phyloP scores from a whole-genome alignment of 2,329 filamentous ascomycete species.

The Rosellinia necatrix region DNA sequence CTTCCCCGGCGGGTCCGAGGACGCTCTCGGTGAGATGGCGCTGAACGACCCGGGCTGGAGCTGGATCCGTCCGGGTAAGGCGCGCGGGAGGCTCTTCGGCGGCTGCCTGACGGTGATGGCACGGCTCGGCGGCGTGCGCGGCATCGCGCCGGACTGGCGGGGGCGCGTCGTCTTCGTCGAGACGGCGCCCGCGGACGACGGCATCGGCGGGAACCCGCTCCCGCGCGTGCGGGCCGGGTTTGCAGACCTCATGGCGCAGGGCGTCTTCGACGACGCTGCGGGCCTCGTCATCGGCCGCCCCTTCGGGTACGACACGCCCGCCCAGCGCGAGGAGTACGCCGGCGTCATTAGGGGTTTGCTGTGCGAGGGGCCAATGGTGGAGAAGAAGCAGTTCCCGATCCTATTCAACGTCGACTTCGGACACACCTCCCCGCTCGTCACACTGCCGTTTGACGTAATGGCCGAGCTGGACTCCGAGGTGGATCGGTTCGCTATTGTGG shows the following conservation, averaged over 20 bases:
- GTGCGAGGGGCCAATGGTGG: conserved; percentile 42
- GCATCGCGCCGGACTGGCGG: conserved; percentile 45
- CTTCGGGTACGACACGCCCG: conserved; percentile 46
- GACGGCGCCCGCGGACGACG: conserved; percentile 44
- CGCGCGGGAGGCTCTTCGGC: conserved; percentile 50
- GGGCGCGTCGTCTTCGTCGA: conserved; percentile 49
- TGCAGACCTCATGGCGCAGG: conserved; percentile 48
- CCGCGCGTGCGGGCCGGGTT: conserved; percentile 41
- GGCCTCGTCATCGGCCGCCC: conserved; percentile 50
- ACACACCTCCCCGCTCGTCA: conserved; percentile 49
- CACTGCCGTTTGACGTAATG: conserved; percentile 46
- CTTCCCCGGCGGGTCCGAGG: conserved; percentile 4
- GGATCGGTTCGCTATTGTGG: conserved; percentile 43
- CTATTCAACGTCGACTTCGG: conserved; percentile 50
- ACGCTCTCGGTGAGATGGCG: no score
- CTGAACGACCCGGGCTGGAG: conserved; percentile 41
- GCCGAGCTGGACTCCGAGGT: conserved; percentile 45
- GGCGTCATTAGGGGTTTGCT: conserved; percentile 41
- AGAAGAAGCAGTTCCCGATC: conserved; percentile 44
- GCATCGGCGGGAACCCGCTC: conserved; percentile 34
- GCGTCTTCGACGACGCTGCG: conserved; percentile 47
- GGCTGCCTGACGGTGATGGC: conserved; percentile 48
- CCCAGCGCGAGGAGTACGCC: conserved; percentile 38
- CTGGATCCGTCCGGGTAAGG: conserved; percentile 45
- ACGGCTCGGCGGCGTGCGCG: conserved; percentile 43